Percentiles rank a stretch among this genome's conserved stretches.
Conservation (phyloP, 2,329 filamentous ascomycete genomes). For the Bertia moriformis region DNA sequence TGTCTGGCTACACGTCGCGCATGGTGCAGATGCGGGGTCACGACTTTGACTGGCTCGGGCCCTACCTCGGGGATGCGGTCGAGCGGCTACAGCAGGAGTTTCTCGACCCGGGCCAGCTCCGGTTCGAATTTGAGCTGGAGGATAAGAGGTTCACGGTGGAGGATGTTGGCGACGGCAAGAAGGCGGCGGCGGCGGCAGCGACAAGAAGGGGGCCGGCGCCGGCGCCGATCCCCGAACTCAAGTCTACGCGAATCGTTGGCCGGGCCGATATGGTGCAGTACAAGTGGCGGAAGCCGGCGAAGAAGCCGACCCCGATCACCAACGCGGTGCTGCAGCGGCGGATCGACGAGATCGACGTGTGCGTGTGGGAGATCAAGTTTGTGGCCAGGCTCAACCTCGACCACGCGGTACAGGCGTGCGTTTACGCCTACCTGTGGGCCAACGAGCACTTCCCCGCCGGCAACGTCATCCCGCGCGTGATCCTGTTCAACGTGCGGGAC, state of each 20-base stretch:
- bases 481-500: conserved; percentile 13
- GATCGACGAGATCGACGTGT: neutral
- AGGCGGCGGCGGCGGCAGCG: too few species aligned
- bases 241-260: neutral
- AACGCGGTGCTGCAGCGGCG: too few species aligned
- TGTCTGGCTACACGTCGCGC: conserved; percentile 7
- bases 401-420: conserved; percentile 6
- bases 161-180: too few species aligned
- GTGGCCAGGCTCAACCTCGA: conserved; percentile 7
- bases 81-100: too few species aligned
- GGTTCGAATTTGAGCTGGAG: too few species aligned
- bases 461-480: conserved; percentile 5
- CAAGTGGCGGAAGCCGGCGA: neutral
- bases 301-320: neutral
- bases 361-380: neutral
- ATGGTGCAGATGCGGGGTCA: conserved; percentile 8
- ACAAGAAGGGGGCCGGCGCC: neutral
- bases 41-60: too few species aligned
- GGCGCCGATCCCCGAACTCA: neutral
- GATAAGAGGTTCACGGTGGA: too few species aligned
- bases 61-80: too few species aligned
- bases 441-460: neutral
- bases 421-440: neutral
- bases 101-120: too few species aligned
- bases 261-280: neutral